Evolutionary conservation across 306 rosid species (phyloP).

Genomic region (Astragalus membranaceus): DNA sequence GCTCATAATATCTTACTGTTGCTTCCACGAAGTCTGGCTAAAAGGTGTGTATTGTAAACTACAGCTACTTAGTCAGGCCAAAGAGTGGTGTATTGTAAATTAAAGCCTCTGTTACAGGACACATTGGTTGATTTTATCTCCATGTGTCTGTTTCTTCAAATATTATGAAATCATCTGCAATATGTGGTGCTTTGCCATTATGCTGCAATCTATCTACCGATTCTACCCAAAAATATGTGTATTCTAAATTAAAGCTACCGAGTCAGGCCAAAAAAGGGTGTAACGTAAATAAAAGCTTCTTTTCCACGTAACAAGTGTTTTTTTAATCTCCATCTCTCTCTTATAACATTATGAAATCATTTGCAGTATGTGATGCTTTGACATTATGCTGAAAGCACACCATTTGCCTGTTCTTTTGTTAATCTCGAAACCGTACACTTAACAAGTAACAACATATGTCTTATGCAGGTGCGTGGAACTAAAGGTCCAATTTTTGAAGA

Average conservation of each 20-base stretch:
- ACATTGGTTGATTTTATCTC: neutral
- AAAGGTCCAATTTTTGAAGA: constrained; percentile 99
- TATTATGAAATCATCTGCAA: neutral
- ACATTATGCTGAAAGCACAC: neutral
- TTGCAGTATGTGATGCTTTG: neutral
- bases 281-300: neutral
- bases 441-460: constrained; percentile 12
- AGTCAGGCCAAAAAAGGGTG: neutral
- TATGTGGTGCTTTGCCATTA: neutral
- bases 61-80: neutral
- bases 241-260: neutral
- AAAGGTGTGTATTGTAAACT: neutral
- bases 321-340: neutral
- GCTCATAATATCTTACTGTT: neutral
- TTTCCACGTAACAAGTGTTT: neutral
- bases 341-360: neutral
- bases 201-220: neutral
- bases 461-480: constrained; percentile 57
- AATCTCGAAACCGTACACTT: constrained; percentile 5
- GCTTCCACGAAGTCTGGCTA: neutral
- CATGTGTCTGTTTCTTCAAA: neutral
- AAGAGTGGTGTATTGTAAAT: neutral
- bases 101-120: neutral
- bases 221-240: neutral
- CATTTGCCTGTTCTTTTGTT: neutral